Evolutionary conservation across 352 stramenopile species (phyloP).

Genomic region (Pythium monospermum): DNA sequence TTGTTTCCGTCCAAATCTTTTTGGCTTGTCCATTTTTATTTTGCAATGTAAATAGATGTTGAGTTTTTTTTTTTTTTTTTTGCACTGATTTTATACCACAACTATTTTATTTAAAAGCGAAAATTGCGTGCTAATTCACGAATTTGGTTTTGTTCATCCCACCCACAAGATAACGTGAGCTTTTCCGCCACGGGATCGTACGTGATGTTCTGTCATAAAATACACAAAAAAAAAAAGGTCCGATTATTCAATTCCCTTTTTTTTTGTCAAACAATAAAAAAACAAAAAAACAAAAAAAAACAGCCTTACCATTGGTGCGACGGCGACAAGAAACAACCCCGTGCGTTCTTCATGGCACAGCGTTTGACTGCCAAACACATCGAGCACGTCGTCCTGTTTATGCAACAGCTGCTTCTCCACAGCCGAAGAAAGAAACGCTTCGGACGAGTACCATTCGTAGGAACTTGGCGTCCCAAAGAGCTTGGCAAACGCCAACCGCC

Average conservation of each 20-base stretch:
- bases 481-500: slow-evolving; percentile 63
- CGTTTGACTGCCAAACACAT: slow-evolving; percentile 67
- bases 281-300: background rate
- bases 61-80: background rate
- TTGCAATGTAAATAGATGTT: no score
- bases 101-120: slow-evolving; percentile 40
- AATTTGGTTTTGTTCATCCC: slow-evolving; percentile 57
- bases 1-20: no score
- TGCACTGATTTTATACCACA: no score
- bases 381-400: slow-evolving; percentile 39
- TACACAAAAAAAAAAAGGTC: background rate
- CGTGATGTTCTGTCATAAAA: slow-evolving; percentile 35
- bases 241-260: background rate
- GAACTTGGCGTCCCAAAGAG: slow-evolving; percentile 44
- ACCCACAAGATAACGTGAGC: slow-evolving; percentile 44
- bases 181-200: slow-evolving; percentile 64
- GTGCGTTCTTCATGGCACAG: slow-evolving; percentile 68
- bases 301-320: slow-evolving; percentile 53
- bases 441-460: slow-evolving; percentile 49
- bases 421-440: slow-evolving; percentile 40
- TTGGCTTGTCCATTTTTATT: no score
- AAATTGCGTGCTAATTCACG: slow-evolving; percentile 66
- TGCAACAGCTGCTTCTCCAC: slow-evolving; percentile 35
- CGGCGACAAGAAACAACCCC: slow-evolving; percentile 54
- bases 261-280: background rate